Conservation (phyloP, 768 basidiomycete genomes). For the Termitomyces titanicus region DNA sequence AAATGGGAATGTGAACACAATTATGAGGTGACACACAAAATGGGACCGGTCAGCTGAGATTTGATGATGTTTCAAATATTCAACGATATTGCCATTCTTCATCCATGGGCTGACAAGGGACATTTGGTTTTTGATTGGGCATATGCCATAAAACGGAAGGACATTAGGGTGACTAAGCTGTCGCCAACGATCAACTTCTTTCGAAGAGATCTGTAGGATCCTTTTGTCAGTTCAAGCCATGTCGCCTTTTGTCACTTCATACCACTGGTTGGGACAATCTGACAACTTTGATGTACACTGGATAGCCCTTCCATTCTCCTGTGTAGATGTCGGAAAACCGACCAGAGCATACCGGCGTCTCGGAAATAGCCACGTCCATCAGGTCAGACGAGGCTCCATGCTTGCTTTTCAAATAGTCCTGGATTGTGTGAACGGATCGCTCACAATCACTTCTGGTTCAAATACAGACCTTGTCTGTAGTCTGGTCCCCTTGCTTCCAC, state of each 20-base stretch:
- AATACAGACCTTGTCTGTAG: not conserved
- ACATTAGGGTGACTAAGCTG: slow-evolving; percentile 1
- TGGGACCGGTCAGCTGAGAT: not conserved
- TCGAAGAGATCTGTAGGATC: not conserved
- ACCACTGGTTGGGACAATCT: not conserved
- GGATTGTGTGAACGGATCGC: not conserved
- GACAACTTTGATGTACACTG: not conserved
- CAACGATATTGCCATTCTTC: not conserved
- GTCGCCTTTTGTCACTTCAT: not conserved
- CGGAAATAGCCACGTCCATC: not conserved
- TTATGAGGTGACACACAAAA: not conserved
- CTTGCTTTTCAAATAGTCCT: not conserved
- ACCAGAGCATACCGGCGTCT: not conserved
- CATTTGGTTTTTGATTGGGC: not conserved
- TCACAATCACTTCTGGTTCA: not conserved
- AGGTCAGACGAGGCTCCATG: not conserved
- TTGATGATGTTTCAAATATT: not conserved
- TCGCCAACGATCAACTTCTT: not conserved
- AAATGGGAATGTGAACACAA: not conserved
- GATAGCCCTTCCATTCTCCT: not conserved
- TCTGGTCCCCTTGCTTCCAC: not conserved
- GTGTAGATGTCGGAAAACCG: not conserved
- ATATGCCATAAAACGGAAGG: slow-evolving; percentile 3
- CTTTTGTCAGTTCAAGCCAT: not conserved
- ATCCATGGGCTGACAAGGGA: slow-evolving; percentile 11